Percentiles rank a stretch among this genome's conserved stretches.
These are phyloP conservation scores for Pseudogymnoascus sp. DNA, from an alignment of 2,329 filamentous ascomycete genomes.

Conservation along the genomic window DNA sequence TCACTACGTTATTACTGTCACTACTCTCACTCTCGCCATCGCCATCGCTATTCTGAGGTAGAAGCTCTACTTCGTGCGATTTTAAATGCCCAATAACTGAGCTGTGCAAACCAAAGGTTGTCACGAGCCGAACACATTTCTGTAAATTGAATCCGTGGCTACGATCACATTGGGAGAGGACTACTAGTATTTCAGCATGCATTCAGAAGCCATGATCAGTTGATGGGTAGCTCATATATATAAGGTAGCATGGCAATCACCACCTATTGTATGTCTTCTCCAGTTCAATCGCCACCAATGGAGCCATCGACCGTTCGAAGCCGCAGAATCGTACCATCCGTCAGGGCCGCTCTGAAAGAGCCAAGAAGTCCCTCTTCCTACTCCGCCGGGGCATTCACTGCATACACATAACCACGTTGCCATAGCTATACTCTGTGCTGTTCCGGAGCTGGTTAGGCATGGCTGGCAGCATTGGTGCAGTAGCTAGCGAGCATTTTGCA, in stretches of 20 bases:
- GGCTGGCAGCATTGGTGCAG: neutral
- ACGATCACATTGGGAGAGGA: neutral
- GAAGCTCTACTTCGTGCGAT: neutral
- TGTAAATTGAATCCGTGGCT: neutral
- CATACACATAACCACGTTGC: neutral
- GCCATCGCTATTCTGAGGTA: constrained; percentile 44
- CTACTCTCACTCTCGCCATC: constrained; percentile 48
- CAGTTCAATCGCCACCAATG: neutral
- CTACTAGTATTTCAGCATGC: neutral
- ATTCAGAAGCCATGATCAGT: neutral
- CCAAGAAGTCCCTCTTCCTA: neutral
- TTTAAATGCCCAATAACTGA: neutral
- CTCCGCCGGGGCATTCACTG: neutral
- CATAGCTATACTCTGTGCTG: neutral
- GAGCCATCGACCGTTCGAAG: neutral
- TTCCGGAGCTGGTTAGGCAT: neutral
- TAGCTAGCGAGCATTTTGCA: neutral
- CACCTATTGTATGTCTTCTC: neutral
- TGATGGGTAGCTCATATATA: neutral
- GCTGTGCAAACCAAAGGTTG: neutral
- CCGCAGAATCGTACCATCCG: neutral
- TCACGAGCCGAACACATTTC: neutral
- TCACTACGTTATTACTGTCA: no score
- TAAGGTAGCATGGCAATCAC: neutral
- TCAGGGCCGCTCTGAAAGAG: neutral